Conservation (phyloP, 1,139 yeast species). For the Schwanniomyces etchellsii region DNA sequence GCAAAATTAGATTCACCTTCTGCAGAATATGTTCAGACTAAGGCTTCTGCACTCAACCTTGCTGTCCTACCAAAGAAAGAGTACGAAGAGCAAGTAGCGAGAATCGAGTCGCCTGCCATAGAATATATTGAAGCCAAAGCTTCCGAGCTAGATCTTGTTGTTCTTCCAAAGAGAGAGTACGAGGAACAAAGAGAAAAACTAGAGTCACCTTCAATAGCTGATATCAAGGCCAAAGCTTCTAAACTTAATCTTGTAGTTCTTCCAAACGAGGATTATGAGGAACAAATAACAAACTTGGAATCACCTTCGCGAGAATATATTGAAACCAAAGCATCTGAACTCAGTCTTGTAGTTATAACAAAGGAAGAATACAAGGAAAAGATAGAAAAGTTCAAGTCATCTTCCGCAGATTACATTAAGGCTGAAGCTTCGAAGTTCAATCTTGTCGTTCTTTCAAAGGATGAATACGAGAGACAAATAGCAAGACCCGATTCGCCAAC, state of each 20-base stretch:
- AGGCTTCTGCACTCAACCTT: conserved; percentile 25
- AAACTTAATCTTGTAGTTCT: conserved; percentile 16
- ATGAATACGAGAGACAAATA: conserved; percentile 16
- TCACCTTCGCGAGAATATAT: conserved; percentile 20
- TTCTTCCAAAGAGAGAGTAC: conserved; percentile 22
- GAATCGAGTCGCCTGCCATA: conserved; percentile 17
- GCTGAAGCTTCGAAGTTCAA: conserved; percentile 19
- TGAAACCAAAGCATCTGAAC: conserved; percentile 24
- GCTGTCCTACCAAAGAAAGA: conserved; percentile 5
- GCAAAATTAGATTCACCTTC: too few species aligned
- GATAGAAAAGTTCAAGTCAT: conserved; percentile 19
- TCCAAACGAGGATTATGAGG: conserved; percentile 9
- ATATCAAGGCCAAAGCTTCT: too few species aligned
- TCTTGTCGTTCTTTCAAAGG: conserved; percentile 18
- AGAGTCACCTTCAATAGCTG: conserved; percentile 26
- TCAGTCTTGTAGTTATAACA: conserved; percentile 21
- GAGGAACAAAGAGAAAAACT: conserved; percentile 17
- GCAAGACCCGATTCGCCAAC: conserved; percentile 16
- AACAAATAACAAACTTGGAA: conserved; percentile 8
- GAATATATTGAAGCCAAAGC: conserved; percentile 24
- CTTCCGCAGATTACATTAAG: conserved; percentile 21
- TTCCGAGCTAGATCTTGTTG: conserved; percentile 20
- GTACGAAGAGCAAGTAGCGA: conserved; percentile 6
- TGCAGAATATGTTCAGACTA: too few species aligned
- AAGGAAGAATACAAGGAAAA: conserved; percentile 21